phyloP scores from a whole-genome alignment of 495 filamentous ascomycete species.

The Amorphotheca resinae region DNA sequence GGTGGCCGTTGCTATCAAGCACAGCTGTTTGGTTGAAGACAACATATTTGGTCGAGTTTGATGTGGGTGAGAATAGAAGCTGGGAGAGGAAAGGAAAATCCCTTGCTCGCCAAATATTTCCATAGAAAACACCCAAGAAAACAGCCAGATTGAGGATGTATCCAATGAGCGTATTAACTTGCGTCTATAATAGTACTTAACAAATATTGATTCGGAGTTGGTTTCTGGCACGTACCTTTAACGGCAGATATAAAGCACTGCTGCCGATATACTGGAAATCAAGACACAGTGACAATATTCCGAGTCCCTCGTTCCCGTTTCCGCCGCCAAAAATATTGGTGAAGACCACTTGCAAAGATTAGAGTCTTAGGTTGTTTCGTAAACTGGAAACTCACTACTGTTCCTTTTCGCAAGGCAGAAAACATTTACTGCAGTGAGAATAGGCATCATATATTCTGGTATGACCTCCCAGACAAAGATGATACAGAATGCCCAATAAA shows the following conservation, averaged over 20 bases:
- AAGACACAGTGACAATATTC: conserved; percentile 24
- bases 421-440: conserved; percentile 41
- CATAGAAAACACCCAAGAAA: conserved; percentile 25
- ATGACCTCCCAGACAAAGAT: conserved; percentile 38
- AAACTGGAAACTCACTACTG: conserved; percentile 7
- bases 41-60: conserved; percentile 25
- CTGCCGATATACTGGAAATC: conserved; percentile 36
- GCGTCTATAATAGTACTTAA: conserved; percentile 4
- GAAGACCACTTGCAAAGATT: conserved; percentile 28
- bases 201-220: neutral
- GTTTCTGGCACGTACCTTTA: neutral
- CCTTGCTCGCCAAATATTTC: conserved; percentile 35
- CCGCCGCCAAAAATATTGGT: conserved; percentile 44
- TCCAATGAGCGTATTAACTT: conserved; percentile 8
- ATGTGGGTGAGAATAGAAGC: conserved; percentile 22
- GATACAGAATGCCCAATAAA: conserved; percentile 27
- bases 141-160: conserved; percentile 1
- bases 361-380: neutral
- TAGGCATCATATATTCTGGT: conserved; percentile 42
- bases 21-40: conserved; percentile 26
- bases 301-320: conserved; percentile 32
- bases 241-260: conserved; percentile 2
- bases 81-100: conserved; percentile 40
- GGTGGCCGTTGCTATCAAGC: conserved; percentile 25
- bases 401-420: conserved; percentile 40